phyloP scores from a whole-genome alignment of 139 green algal species.

The Tetradesmus lagerheimii region DNA sequence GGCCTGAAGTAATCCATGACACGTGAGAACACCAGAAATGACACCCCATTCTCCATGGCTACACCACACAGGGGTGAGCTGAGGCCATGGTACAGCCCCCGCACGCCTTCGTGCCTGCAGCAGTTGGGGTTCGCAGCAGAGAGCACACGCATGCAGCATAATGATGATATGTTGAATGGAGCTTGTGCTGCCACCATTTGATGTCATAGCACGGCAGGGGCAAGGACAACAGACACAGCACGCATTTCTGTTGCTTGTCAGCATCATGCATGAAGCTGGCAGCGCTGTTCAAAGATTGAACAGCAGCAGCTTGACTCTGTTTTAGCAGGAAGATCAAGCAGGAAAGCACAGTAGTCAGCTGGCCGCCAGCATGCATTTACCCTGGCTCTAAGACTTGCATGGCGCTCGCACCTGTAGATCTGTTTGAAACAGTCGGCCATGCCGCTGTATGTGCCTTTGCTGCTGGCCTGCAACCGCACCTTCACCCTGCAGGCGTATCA shows the following conservation, averaged over 20 bases:
- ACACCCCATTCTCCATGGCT: constrained; percentile 81
- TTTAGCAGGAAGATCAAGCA: too few species aligned
- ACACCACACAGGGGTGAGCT: constrained; percentile 79
- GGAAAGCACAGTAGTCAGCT: too few species aligned
- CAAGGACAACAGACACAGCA: too few species aligned
- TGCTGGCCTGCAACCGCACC: constrained; percentile 74
- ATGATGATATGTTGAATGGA: too few species aligned
- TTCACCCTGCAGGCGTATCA: constrained; percentile 60
- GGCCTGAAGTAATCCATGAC: constrained; percentile 30
- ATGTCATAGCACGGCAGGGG: too few species aligned
- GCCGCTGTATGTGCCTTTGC: constrained; percentile 53
- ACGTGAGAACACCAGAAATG: constrained; percentile 68
- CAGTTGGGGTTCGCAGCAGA: not conserved
- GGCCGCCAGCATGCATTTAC: too few species aligned
- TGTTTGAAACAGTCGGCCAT: constrained; percentile 36
- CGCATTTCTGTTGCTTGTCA: too few species aligned
- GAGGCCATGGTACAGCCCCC: constrained; percentile 79
- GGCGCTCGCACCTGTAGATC: constrained; percentile 57
- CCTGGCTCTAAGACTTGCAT: too few species aligned
- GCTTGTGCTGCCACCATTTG: too few species aligned
- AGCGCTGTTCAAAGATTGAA: too few species aligned
- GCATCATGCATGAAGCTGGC: too few species aligned
- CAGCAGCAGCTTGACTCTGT: too few species aligned
- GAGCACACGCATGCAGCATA: not conserved
- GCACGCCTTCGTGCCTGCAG: constrained; percentile 46